phyloP scores from a whole-genome alignment of 306 rosid species.

The Rosa lucieae region DNA sequence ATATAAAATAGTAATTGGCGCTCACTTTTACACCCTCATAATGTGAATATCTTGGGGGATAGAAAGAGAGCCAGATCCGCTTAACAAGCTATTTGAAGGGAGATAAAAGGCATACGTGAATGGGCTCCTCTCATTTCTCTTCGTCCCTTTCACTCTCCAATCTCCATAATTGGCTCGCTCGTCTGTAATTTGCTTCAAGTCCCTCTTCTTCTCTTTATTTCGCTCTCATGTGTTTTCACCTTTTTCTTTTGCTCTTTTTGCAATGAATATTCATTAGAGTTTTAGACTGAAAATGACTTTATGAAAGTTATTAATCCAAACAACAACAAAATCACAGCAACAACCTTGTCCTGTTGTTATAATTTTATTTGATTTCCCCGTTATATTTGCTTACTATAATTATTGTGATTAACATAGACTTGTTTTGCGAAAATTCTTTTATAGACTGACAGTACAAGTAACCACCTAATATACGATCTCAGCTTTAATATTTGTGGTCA shows the following conservation, averaged over 20 bases:
- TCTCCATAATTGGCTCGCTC: not conserved
- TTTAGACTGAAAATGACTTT: not conserved
- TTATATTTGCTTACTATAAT: no score
- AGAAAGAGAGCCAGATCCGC: slow-evolving; percentile 22
- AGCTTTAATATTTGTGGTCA: no score
- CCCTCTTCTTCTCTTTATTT: not conserved
- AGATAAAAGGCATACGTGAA: not conserved
- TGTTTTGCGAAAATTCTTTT: no score
- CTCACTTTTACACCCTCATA: not conserved
- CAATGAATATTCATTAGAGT: not conserved
- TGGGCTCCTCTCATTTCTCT: not conserved
- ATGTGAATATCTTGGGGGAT: not conserved
- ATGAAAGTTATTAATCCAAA: not conserved
- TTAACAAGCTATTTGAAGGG: not conserved
- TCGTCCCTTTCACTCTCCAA: not conserved
- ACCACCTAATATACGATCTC: no score
- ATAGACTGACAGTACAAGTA: no score
- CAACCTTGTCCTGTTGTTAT: no score
- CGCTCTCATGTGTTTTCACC: not conserved
- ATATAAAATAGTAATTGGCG: not conserved
- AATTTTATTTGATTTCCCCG: no score
- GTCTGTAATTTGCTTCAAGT: not conserved
- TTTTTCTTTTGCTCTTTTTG: not conserved
- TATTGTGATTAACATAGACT: no score
- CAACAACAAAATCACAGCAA: no score